A percentile compares a stretch with the other conserved stretches of the same genome.
phyloP scores from a whole-genome alignment of 2,329 filamentous ascomycete genomes.

The Fulvia fulva region DNA sequence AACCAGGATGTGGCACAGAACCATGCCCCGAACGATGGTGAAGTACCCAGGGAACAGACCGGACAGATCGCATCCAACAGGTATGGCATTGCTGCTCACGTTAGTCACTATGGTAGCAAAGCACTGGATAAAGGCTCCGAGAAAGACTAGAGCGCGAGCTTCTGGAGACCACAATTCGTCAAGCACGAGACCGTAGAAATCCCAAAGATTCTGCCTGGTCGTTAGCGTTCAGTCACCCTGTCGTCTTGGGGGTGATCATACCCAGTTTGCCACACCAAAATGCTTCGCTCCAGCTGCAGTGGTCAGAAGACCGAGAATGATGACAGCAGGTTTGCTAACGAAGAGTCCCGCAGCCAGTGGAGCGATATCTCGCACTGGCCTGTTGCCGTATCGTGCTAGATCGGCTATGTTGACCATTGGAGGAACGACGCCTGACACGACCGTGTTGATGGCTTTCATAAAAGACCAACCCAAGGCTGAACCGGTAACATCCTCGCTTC shows the following conservation, averaged over 20 bases:
- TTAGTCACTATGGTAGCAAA: conserved; percentile 45
- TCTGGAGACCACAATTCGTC: conserved; percentile 38
- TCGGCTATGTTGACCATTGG: conserved; percentile 41
- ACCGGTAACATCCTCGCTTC: conserved; percentile 16
- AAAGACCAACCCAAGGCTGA: conserved; percentile 36
- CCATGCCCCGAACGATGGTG: conserved; percentile 42
- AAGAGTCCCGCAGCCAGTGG: conserved; percentile 38
- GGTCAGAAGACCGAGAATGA: conserved; percentile 40
- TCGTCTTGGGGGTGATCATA: not conserved
- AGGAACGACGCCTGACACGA: conserved; percentile 31
- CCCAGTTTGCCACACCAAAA: conserved; percentile 40
- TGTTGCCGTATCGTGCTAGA: conserved; percentile 39
- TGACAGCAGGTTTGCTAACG: conserved; percentile 38
- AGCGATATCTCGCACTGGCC: conserved; percentile 24
- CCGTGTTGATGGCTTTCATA: conserved; percentile 42
- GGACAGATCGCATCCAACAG: conserved; percentile 41
- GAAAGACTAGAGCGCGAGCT: conserved; percentile 40
- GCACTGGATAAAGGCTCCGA: conserved; percentile 35
- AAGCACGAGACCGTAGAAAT: conserved; percentile 41
- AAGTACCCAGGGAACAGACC: conserved; percentile 42
- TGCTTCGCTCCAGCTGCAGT: conserved; percentile 36
- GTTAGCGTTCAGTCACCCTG: not conserved
- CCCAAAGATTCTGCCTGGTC: conserved; percentile 37
- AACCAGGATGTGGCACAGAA: conserved; percentile 39
- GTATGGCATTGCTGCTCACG: conserved; percentile 40